Conservation (phyloP, 2,329 filamentous ascomycete genomes). For the Aspergillus puulaauensis region DNA sequence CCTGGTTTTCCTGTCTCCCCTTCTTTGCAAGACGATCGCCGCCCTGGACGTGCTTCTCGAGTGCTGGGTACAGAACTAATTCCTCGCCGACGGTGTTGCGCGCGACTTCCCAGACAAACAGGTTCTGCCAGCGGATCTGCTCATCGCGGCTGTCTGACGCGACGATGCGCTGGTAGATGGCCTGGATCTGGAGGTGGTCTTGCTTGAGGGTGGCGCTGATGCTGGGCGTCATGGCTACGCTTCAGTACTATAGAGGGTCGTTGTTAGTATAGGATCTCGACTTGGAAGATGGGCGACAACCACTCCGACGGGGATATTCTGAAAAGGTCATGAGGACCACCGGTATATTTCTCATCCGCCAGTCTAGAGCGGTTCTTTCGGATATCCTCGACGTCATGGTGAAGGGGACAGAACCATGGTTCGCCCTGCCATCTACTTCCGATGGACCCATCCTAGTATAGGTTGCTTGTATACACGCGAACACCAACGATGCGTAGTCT, state of each 20-base stretch:
- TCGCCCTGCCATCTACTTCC: not conserved
- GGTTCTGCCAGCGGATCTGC: slow-evolving; percentile 48
- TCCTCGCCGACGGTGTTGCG: slow-evolving; percentile 52
- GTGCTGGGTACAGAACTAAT: slow-evolving; percentile 52
- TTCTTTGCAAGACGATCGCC: slow-evolving; percentile 47
- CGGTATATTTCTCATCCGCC: not conserved
- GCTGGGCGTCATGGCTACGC: not conserved
- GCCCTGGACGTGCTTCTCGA: slow-evolving; percentile 48
- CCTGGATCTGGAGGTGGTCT: slow-evolving; percentile 41
- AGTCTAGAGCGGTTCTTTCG: not conserved
- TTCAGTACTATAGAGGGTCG: not conserved
- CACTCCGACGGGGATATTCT: too few species aligned
- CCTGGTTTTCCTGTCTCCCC: slow-evolving; percentile 48
- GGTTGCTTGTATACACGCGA: too few species aligned
- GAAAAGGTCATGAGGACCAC: not conserved
- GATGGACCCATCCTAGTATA: too few species aligned
- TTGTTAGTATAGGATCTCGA: not conserved
- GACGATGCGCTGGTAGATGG: slow-evolving; percentile 43
- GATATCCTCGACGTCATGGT: not conserved
- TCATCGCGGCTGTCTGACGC: slow-evolving; percentile 39
- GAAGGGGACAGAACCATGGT: not conserved
- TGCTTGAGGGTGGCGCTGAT: slow-evolving; percentile 36
- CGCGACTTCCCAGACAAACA: slow-evolving; percentile 52
- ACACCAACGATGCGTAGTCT: too few species aligned
- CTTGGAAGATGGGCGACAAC: not conserved